Evolutionary conservation across 345 rosid genomes (phyloP), one percentile per base, ranked within the genome.

Genomic region (Eucalyptus curtisii): DNA sequence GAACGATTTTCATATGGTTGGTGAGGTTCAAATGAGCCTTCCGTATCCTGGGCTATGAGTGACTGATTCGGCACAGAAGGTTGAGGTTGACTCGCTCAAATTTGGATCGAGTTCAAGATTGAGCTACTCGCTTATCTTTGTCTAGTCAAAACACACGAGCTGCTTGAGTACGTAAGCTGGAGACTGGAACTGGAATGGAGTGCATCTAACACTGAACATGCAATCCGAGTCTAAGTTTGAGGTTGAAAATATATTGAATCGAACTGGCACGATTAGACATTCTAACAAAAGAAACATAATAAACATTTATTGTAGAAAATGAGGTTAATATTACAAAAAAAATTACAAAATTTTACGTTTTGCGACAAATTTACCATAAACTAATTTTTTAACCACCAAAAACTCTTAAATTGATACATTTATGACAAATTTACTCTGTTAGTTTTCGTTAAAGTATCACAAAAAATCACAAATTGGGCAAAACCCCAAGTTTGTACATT

Each of bases 321-420:
- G 2, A 20, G 24, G 25, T 52, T 19, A 19, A 52, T 52, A 52
- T 52, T 52, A 19, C 3, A 52, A 52, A 52, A 47, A 47, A 3
- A 16, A 1, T 50, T 16, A 0, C 17, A 50, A 50, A 50, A 0
- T 50, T 50, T 0, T 50, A 3, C 0, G 0, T 50, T 50, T 50
- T 50, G 7, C 7, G 0, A 50, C 1, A 50, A 17, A 50, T 19
- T 52, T 52, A 0, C 0, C 1, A 52, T 52, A 52, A 52, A 52
- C 0, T 19, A 19, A 19, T 19, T 19, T 52, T 52, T 52, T 52
- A 19, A 52, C 0, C 1, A 52, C 0, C 7, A 52, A 52, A 52
- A 52, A 19, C 4, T 52, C 1, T 19, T 7, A 52, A 7, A 52
- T 7, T 52, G 1, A 3, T 52, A 19, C 0, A 52, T 19, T 19